Base-by-base conservation (phyloP, 2,329 filamentous ascomycete genomes). In the Pestalotiopsis sp. region DNA sequence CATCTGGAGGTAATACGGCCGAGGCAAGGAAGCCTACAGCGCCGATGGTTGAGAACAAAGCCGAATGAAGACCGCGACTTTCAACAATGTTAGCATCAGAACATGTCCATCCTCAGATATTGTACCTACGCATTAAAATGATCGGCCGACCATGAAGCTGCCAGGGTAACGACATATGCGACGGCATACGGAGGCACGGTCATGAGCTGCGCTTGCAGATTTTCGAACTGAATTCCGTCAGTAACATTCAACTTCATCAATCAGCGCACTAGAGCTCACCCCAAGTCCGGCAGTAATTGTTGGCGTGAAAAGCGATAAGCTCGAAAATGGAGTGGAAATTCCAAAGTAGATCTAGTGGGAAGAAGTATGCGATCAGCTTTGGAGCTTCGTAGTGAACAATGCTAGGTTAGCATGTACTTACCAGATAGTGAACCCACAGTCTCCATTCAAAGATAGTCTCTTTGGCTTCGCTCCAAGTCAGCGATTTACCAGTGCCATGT, bases 391-490 rank as follows among this genome's bases (percentile, higher is more conserved):
- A 31, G 27, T 31, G 4, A 31, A 31, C 6, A 31, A 5, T 31
- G 4, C 4, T 1, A 31, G 4, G 4, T 1, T 1, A 31, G 4
- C 27, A 31, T 31, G 1, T 6, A 6, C 27, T 6, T 31, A 31
- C 27, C 41, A 89, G 74, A 25, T 92, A 92, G 68, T 90, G 85
- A 1, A 90, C 90, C 73, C 93, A 94, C 69, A 94, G 84, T 1
- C 87, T 87, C 78, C 90, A 87, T 73, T 90, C 91, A 69, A 88
- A 90, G 4, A 90, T 82, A 72, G 90, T 93, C 23, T 89, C 85
- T 74, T 89, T 92, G 82, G 90, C 92, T 72, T 95, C 93, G 27
- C 81, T 83, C 78, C 92, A 89, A 1, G 87, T 91, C 74, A 90
- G 87, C 70, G 83, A 85, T 14, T 89, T 85, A 72, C 93, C 89